Conservation (phyloP, 371 early-diverging fungal species). For the Batkoa obscura region DNA sequence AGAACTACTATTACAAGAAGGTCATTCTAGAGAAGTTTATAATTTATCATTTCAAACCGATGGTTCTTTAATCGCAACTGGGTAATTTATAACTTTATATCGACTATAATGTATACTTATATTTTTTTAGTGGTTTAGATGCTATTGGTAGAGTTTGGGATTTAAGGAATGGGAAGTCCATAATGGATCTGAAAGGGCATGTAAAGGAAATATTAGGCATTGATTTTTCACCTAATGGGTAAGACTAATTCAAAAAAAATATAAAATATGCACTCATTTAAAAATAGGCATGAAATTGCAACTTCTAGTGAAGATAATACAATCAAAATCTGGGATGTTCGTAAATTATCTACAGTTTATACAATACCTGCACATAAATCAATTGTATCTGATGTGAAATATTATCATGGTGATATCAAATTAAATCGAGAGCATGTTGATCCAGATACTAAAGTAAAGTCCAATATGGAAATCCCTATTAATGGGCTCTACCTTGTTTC, state of each 20-base stretch:
- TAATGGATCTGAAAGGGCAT: conserved; percentile 79
- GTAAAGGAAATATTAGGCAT: conserved; percentile 68
- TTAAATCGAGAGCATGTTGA: conserved; percentile 1
- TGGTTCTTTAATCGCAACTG: conserved; percentile 78
- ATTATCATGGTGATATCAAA: conserved; percentile 21
- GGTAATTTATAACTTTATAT: conserved; percentile 20
- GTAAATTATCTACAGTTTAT: conserved; percentile 50
- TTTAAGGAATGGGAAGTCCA: conserved; percentile 70
- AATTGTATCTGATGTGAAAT: conserved; percentile 66
- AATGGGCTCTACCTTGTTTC: conserved; percentile 41
- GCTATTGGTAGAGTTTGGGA: conserved; percentile 90
- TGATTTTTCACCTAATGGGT: conserved; percentile 85
- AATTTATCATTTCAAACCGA: conserved; percentile 78
- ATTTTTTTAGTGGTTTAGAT: conserved; percentile 52
- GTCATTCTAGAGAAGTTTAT: conserved; percentile 83
- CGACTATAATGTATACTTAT: neutral
- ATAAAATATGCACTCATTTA: neutral
- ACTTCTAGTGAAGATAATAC: conserved; percentile 68
- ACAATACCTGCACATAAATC: conserved; percentile 85
- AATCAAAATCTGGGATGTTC: conserved; percentile 79
- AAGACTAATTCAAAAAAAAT: conserved; percentile 13
- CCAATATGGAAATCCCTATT: conserved; percentile 5
- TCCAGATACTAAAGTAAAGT: neutral
- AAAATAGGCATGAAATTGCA: conserved; percentile 40
- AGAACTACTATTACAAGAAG: conserved; percentile 81